Conservation (phyloP, 192 early-diverging fungal genomes). For the Linnemannia hyalina region DNA sequence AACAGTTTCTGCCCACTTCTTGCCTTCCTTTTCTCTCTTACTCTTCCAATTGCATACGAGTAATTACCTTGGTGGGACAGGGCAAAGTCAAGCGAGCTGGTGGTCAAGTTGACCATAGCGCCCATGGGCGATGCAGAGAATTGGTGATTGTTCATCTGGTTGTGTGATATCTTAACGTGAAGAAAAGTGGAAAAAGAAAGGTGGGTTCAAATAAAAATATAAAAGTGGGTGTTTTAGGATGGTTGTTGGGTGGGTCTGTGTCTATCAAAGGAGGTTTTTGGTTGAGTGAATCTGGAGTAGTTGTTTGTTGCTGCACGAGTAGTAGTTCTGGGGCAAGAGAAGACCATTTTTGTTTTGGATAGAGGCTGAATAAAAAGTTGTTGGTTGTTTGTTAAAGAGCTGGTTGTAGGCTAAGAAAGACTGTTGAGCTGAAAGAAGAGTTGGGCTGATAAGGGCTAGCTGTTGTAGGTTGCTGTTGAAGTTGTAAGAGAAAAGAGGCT, state of each 20-base stretch:
- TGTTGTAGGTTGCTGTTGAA: neutral
- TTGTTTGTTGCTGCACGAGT: constrained; percentile 31
- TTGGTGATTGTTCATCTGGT: constrained; percentile 24
- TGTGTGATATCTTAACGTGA: neutral
- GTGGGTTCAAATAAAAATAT: neutral
- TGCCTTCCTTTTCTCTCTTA: neutral
- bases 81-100: constrained; percentile 45
- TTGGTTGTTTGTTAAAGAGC: constrained; percentile 6
- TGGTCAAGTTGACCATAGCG: constrained; percentile 37
- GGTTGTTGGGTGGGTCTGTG: constrained; percentile 43
- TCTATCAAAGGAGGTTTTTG: constrained; percentile 51
- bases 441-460: neutral
- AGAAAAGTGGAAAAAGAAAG: neutral
- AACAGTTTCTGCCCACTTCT: neutral
- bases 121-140: constrained; percentile 19
- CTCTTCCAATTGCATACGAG: neutral
- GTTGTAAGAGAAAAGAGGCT: neutral
- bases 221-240: constrained; percentile 22
- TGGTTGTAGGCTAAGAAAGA: neutral
- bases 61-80: constrained; percentile 30
- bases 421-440: neutral
- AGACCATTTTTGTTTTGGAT: constrained; percentile 27
- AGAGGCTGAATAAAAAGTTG: constrained; percentile 8
- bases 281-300: constrained; percentile 40
- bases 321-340: constrained; percentile 28